Evolutionary conservation across 1,139 yeast genomes (phyloP), one percentile per base, ranked within the genome.

Genomic region (Zygosaccharomyces sapae): DNA sequence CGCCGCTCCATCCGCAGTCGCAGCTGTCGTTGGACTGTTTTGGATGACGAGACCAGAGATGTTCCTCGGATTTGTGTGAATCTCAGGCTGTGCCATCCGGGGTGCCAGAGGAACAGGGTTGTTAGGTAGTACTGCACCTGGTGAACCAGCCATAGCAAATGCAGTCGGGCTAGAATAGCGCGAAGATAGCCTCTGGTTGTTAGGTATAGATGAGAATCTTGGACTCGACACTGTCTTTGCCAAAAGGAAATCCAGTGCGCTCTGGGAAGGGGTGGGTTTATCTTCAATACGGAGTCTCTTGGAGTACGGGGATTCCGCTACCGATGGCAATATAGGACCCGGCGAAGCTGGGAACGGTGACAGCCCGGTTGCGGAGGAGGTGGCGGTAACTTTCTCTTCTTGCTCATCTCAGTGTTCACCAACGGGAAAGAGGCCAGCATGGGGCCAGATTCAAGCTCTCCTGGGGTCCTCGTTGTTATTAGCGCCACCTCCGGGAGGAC

Each of bases 191-290:
- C 44, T 38, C n/a, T 20, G 42, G 27, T 43, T 44, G 19, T 37
- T 41, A 36, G 41, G 56, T 38, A 31, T 48, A 31, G 46, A 45
- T 24, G 55, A 47, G 2, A 54, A 41, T 30, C 58, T 55, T 1
- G 65, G 63, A 33, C 60, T 62, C 9, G 57, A 49, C 2, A 57
- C 48, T 1, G 65, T 53, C 36, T 55, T 57, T 7, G 61, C 54
- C 33, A 64, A 47, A 12, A 64, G 46, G 1, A 66, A 55, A 37
- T 64, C 66, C 24, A 64, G 45, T 2, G 67, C 64, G 10, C 63
- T 55, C 33, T 58, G 59, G 5, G 62, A 56, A 1, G 63, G 58
- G 1, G 63, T 60, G 1, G 59, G 57, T 34, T 52, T 60, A 10
- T 62, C 66, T 16, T 62, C 65, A 10, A 55, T 43, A 33, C 58